Conservation (phyloP, 345 rosid genomes). For the Sonneratia caseolaris region DNA sequence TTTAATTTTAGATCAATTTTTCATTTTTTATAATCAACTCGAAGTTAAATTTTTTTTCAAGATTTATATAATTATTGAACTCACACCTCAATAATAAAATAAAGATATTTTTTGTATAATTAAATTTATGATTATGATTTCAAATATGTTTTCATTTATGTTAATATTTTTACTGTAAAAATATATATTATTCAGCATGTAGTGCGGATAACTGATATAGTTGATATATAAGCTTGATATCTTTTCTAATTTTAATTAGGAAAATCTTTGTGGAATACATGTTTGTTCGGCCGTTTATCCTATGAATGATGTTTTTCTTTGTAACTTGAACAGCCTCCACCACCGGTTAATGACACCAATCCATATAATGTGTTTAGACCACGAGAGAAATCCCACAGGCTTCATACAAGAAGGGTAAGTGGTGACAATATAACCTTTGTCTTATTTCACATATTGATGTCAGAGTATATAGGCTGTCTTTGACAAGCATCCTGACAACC, state of each 20-base stretch:
- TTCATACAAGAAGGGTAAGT: slow-evolving; percentile 87
- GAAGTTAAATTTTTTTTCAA: too few relatives aligned
- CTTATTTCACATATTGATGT: not conserved
- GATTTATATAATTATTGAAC: too few relatives aligned
- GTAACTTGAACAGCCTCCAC: slow-evolving; percentile 65
- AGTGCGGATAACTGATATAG: not conserved
- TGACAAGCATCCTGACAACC: not conserved
- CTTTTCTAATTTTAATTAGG: too few relatives aligned
- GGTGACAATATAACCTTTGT: not conserved
- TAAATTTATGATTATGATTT: too few relatives aligned
- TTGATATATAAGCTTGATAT: too few relatives aligned
- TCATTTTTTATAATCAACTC: too few relatives aligned
- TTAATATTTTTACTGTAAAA: too few relatives aligned
- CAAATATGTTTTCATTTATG: too few relatives aligned
- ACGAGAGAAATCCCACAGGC: slow-evolving; percentile 93
- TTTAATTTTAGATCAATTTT: too few relatives aligned
- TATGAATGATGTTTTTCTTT: not conserved
- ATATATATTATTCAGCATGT: too few relatives aligned
- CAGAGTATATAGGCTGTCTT: not conserved
- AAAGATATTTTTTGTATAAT: too few relatives aligned
- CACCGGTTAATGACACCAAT: slow-evolving; percentile 92
- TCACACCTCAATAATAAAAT: too few relatives aligned
- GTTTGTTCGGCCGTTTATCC: not conserved
- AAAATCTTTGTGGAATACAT: not conserved
- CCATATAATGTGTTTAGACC: slow-evolving; percentile 98